phyloP scores from a whole-genome alignment of 371 early-diverging fungal genomes.

The Apophysomyces elegans region DNA sequence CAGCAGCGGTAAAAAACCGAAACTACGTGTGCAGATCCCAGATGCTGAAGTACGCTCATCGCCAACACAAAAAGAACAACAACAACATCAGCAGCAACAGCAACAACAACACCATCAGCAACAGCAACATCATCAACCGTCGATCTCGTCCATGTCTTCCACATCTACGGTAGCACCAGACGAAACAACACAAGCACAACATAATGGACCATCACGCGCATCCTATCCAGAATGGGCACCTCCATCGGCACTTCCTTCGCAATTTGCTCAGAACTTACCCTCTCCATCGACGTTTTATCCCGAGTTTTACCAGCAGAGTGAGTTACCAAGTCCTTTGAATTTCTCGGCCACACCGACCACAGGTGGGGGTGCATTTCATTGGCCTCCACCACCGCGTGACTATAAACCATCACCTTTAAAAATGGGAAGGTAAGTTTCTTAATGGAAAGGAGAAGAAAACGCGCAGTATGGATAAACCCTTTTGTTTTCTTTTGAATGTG shows the following conservation, averaged over 20 bases:
- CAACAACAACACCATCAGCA: too few relatives aligned
- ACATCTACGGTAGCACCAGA: conserved; percentile 14
- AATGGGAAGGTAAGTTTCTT: conserved; percentile 11
- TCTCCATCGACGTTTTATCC: conserved; percentile 81
- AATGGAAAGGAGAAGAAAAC: too few relatives aligned
- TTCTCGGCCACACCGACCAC: conserved; percentile 67
- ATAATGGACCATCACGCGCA: conserved; percentile 7
- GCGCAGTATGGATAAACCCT: background rate
- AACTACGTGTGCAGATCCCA: conserved; percentile 58
- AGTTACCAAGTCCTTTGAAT: conserved; percentile 66
- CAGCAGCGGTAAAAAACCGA: conserved; percentile 48
- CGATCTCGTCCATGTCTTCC: conserved; percentile 26
- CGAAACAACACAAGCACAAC: conserved; percentile 7
- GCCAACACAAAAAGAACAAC: conserved; percentile 21
- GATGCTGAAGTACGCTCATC: conserved; percentile 20
- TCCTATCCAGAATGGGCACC: conserved; percentile 16
- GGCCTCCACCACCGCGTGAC: conserved; percentile 53
- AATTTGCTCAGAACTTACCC: conserved; percentile 79
- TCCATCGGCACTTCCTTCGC: conserved; percentile 66
- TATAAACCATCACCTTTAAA: conserved; percentile 28
- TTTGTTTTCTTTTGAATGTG: background rate
- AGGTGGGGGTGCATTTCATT: conserved; percentile 60
- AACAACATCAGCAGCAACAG: too few relatives aligned
- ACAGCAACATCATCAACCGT: conserved; percentile 20
- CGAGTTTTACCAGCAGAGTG: conserved; percentile 72